Base-by-base conservation (phyloP, 805 yeast genomes). In the Lipomyces sp. region DNA sequence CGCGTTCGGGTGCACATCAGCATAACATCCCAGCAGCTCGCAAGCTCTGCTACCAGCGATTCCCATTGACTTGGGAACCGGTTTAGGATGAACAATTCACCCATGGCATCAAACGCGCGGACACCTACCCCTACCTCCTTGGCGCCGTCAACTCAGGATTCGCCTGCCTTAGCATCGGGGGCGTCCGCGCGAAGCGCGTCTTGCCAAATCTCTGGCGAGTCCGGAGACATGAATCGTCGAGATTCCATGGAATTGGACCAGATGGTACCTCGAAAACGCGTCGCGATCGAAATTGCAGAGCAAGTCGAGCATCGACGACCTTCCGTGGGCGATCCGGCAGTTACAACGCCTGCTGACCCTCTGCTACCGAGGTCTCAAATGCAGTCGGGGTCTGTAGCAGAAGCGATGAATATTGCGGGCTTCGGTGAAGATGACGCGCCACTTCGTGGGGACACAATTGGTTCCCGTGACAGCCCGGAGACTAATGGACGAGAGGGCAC, bases 191-290 rank as follows among this genome's bases (percentile, higher is more conserved):
- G n/a, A 42, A 42, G 8, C 24, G 48, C 18, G 24, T 15, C 48
- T 24, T 24, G 18, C 24, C 48, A 42, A 42, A n/a, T 15, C 24
- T 5, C 48, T 18, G 24, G 51, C 60, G 50, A 32, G 29, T 34
- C 51, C 60, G 51, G 60, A 34, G 60, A 45, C 50, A 33, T 10
- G 33, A 62, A 54, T 15, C 48, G 68, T 11, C 68, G 69, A 7
- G 58, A 54, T 29, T 65, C 70, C 11, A 37, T 64, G 54, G 70
- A 67, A 42, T 30, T 67, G 24, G 70, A 67, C 32, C 70, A 67
- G 60, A 56, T 48, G 29, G 29, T 48, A 56, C 70, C 70, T 13
- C 54, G 70, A 13, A 67, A 67, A 57, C 59, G 69, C 7, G 50
- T 64, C 7, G 66, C 66, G 10, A 55, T 63, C n/a, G 67, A 54